Evolutionary conservation across 1,284 basidiomycete genomes (phyloP), one percentile per base, ranked within the genome.

Genomic region (Agaricales sp.): DNA sequence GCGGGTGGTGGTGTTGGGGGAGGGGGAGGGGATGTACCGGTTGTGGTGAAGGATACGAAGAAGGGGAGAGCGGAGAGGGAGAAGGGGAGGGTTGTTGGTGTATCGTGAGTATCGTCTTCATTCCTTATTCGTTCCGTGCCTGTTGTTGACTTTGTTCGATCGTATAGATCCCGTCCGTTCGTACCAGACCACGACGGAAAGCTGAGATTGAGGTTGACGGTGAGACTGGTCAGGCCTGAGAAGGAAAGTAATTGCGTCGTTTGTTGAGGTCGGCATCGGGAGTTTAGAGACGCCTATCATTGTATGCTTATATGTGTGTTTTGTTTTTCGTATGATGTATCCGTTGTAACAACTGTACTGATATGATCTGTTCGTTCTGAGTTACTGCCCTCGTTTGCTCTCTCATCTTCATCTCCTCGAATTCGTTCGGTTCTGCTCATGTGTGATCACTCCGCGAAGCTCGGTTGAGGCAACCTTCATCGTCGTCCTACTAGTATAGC

Each of bases 1-100:
- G 19, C 8, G 8, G 39, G 6, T 8, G 16, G 16, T 8, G 39
- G 39, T 8, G 39, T 18, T n/a, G 39, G 6, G 4, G 39, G n/a
- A 16, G 6, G 8, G 19, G 39, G 6, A 8, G 39, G 16, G 8
- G 39, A 41, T n/a, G 39, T 41, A 16, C 39, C 39, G 6, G 39
- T 41, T 41, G 39, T 41, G 39, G 16, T 41, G 8, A 41, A 41
- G 39, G 39, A n/a, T 41, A 41, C 39, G 39, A 41, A 41, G 39
- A 41, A 41, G 39, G 39, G 39, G 16, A 8, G 19, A 20, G 39
- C 39, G 39, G 39, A 41, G 13, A 41, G 39, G 39, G 39, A 41
- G 16, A 41, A 16, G 39, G 39, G 39, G 6, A 41, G 39, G 39
- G 39, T 41, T 8, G 16, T 41, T 41, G 4, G n/a, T 41, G 39